Base-by-base conservation (phyloP, 163 green algal genomes). In the Scenedesmus sp. region DNA sequence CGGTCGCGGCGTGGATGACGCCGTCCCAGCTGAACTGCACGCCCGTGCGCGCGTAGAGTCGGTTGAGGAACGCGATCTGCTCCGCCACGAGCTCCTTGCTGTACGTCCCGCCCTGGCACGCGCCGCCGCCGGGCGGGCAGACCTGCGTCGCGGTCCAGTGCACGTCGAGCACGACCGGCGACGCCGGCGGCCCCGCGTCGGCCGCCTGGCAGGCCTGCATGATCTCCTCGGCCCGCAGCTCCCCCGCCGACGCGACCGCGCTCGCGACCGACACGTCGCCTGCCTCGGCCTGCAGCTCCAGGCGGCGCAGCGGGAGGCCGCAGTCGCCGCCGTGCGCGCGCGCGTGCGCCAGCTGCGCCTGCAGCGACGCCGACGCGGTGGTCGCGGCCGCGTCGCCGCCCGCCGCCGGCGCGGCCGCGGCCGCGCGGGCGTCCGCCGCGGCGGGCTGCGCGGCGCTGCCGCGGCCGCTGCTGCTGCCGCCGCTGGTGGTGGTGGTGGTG, bases 21-120 rank as follows among this genome's bases (percentile, higher is more conserved):
- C 54, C 69, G 31, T 77, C 69, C 69, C 69, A 77, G 9, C 11
- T 45, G n/a, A 77, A 77, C 13, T 66, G 69, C 9, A 77, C 66
- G 26, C 69, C 69, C 44, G 47, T 4, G 28, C 48, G 39, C 15
- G 69, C 69, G 45, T 77, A 77, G 14, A 77, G 31, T 26, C 17
- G 13, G 26, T 77, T 77, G 26, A 77, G 24, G 22, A 48, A 57
- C 17, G 45, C 36, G n/a, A 77, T 20, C 39, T 77, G 69, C 10
- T 66, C 7, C 13, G 33, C 17, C 26, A 77, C 54, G 9, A 58
- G 26, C 2, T 9, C 54, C 11, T 56, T 57, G 54, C 53, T 58
- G 69, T 77, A 77, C 1, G 42, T 45, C n/a, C 50, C 69, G 7
- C 69, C 69, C 9, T 11, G 47, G 24, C 69, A 77, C 2, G 20